phyloP scores from a whole-genome alignment of 2,329 filamentous ascomycete genomes.

The Anthostomella pinea region DNA sequence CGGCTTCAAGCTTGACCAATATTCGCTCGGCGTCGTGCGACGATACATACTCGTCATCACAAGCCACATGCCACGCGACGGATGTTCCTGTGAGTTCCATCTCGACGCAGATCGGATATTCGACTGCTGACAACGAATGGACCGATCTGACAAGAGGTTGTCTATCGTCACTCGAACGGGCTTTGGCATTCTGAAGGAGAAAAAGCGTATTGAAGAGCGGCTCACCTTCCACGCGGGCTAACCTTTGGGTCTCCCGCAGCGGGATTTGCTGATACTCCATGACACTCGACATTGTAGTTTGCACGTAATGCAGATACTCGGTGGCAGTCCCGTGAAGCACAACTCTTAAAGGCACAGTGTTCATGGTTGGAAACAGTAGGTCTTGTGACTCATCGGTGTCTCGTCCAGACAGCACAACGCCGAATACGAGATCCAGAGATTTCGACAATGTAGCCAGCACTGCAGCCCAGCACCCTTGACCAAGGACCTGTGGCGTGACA shows the following conservation, averaged over 20 bases:
- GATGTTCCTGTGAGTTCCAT: slow-evolving; percentile 59
- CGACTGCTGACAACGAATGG: slow-evolving; percentile 63
- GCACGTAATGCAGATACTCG: slow-evolving; percentile 69
- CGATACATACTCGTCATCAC: slow-evolving; percentile 56
- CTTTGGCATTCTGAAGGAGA: slow-evolving; percentile 45
- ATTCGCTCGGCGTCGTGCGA: slow-evolving; percentile 46
- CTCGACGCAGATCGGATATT: slow-evolving; percentile 81
- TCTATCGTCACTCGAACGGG: not conserved
- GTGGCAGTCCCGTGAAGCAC: slow-evolving; percentile 66
- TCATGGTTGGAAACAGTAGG: slow-evolving; percentile 87
- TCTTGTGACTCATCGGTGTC: slow-evolving; percentile 66
- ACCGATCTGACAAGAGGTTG: slow-evolving; percentile 58
- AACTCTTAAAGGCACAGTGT: slow-evolving; percentile 74
- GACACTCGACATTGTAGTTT: slow-evolving; percentile 64
- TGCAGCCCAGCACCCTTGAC: slow-evolving; percentile 73
- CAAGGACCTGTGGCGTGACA: slow-evolving; percentile 73
- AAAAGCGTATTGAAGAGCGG: slow-evolving; percentile 56
- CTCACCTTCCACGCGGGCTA: slow-evolving; percentile 36
- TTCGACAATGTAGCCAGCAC: slow-evolving; percentile 61
- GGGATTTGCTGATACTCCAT: slow-evolving; percentile 75
- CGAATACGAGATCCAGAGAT: slow-evolving; percentile 75
- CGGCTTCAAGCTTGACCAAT: slow-evolving; percentile 56
- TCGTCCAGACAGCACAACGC: slow-evolving; percentile 80
- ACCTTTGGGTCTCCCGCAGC: slow-evolving; percentile 63
- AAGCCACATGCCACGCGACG: slow-evolving; percentile 71